Conservation (phyloP, 306 rosid species). For the Ochetophila trinervis region DNA sequence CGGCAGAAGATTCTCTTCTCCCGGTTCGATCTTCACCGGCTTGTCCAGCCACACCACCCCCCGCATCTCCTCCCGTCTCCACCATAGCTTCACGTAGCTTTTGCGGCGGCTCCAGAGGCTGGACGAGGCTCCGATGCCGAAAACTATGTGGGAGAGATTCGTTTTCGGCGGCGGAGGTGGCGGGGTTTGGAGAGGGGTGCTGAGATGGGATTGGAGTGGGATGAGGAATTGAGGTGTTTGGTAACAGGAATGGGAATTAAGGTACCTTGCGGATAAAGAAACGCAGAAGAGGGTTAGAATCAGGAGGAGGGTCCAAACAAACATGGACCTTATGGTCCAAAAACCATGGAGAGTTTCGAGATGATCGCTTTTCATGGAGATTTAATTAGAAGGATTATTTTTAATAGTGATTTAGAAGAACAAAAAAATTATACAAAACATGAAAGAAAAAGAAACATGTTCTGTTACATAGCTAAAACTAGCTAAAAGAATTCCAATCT, state of each 20-base stretch:
- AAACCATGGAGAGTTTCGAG: constrained; percentile 32
- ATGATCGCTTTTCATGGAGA: constrained; percentile 40
- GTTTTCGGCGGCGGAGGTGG: constrained; percentile 20
- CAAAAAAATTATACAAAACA: too few relatives aligned
- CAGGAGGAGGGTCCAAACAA: constrained; percentile 27
- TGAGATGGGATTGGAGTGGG: too few relatives aligned
- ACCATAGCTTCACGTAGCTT: constrained; percentile 70
- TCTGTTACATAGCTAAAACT: too few relatives aligned
- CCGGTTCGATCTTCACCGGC: constrained; percentile 22
- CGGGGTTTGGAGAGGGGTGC: too few relatives aligned
- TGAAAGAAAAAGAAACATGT: too few relatives aligned
- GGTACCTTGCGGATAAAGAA: constrained; percentile 12
- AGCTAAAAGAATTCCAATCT: too few relatives aligned
- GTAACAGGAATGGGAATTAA: too few relatives aligned
- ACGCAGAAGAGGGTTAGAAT: constrained; percentile 40
- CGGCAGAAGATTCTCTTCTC: constrained; percentile 34
- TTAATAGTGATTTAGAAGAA: too few relatives aligned
- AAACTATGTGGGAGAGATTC: constrained; percentile 61
- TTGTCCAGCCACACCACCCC: constrained; percentile 66
- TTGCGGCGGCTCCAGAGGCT: constrained; percentile 65
- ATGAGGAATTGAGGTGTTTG: too few relatives aligned
- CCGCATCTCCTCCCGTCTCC: constrained; percentile 53
- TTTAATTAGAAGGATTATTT: too few relatives aligned
- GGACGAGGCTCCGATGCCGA: constrained; percentile 70
- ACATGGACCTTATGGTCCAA: constrained; percentile 39